A percentile compares a stretch with the other conserved stretches of the same genome.
phyloP scores from a whole-genome alignment of 73 alveolate genomes.

The Tetrahymena elliotti region DNA sequence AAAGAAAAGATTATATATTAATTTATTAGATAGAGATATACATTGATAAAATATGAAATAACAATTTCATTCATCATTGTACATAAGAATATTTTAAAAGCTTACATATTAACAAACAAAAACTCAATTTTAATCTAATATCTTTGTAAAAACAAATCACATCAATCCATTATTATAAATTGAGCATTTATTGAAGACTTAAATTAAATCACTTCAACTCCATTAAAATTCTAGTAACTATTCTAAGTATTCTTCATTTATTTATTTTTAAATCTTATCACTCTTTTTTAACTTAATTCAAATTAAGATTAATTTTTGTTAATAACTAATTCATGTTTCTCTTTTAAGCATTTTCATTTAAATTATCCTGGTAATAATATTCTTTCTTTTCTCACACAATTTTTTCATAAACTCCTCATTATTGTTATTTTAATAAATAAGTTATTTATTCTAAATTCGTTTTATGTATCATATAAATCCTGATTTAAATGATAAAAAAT shows the following conservation, averaged over 20 bases:
- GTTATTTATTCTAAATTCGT: no score
- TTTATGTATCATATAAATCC: no score
- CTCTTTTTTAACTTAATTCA: not conserved
- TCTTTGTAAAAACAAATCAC: not conserved
- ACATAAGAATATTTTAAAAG: not conserved
- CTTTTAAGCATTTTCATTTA: no score
- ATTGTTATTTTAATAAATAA: no score
- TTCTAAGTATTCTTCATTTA: not conserved
- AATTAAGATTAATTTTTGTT: no score
- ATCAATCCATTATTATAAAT: not conserved
- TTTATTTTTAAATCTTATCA: no score
- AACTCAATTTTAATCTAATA: not conserved
- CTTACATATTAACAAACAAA: not conserved
- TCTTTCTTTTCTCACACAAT: no score
- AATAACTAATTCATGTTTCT: no score
- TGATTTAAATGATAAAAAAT: no score
- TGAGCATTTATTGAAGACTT: not conserved
- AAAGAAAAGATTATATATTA: not conserved
- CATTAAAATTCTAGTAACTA: not conserved
- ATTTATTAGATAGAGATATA: not conserved
- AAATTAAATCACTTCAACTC: not conserved
- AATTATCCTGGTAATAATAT: no score
- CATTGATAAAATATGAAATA: not conserved
- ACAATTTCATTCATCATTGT: not conserved
- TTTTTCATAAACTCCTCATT: no score